Conservation (phyloP, 768 basidiomycete species). For the Podaxis rugospora region DNA sequence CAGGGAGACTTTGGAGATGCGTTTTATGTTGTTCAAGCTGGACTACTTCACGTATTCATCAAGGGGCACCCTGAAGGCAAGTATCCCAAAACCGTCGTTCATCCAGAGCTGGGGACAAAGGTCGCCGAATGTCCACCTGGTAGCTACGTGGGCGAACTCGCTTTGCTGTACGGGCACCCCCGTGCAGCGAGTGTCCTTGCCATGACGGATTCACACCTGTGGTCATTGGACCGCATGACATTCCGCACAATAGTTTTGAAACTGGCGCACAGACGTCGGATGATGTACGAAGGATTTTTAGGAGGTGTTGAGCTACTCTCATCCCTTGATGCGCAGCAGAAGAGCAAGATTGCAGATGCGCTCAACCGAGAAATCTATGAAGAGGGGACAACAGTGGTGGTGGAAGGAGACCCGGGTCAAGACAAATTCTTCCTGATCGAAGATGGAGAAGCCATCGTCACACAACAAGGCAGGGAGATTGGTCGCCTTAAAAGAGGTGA, state of each 20-base stretch:
- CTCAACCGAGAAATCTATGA: slow-evolving; percentile 77
- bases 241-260: slow-evolving; percentile 98
- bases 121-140: slow-evolving; percentile 85
- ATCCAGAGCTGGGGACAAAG: slow-evolving; percentile 71
- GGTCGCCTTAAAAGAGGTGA: slow-evolving; percentile 84
- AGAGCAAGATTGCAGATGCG: slow-evolving; percentile 97
- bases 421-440: slow-evolving; percentile 94
- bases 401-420: slow-evolving; percentile 92
- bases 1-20: slow-evolving; percentile 97
- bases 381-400: slow-evolving; percentile 85
- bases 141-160: slow-evolving; percentile 91
- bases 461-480: slow-evolving; percentile 62
- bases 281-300: slow-evolving; percentile 96
- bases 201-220: slow-evolving; percentile 76
- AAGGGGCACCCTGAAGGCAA: slow-evolving; percentile 33
- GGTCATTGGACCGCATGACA: slow-evolving; percentile 96
- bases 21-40: slow-evolving; percentile 95
- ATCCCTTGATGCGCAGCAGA: slow-evolving; percentile 80
- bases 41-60: slow-evolving; percentile 80
- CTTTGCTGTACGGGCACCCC: slow-evolving; percentile 96
- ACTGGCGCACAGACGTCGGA: slow-evolving; percentile 83
- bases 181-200: slow-evolving; percentile 93
- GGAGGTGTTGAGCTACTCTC: slow-evolving; percentile 85
- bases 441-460: slow-evolving; percentile 85
- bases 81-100: slow-evolving; percentile 59